phyloP scores from a whole-genome alignment of 2,329 filamentous ascomycete genomes.

The Sporothrix phasma region DNA sequence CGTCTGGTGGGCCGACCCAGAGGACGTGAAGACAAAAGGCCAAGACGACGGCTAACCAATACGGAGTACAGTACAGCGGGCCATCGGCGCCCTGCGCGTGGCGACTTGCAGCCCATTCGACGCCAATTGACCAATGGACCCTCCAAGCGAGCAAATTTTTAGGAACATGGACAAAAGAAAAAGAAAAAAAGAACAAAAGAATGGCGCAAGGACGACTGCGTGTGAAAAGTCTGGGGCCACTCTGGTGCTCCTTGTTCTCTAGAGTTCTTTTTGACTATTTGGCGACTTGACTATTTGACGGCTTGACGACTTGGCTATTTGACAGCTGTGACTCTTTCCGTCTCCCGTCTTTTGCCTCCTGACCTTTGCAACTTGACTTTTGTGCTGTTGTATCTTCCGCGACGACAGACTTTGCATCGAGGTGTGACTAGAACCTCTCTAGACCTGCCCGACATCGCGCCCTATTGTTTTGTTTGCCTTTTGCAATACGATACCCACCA shows the following conservation, averaged over 20 bases:
- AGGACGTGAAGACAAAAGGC: neutral
- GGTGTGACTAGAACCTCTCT: conserved; percentile 19
- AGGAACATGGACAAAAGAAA: neutral
- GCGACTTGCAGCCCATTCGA: neutral
- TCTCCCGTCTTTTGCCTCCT: neutral
- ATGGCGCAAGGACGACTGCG: neutral
- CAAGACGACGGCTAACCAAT: neutral
- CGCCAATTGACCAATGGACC: neutral
- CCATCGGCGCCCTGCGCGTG: conserved; percentile 1
- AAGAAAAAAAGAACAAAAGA: neutral
- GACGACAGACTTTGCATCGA: conserved; percentile 21
- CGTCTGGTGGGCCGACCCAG: neutral
- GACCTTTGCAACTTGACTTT: neutral
- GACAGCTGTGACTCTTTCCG: conserved; percentile 15
- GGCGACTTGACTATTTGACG: too few relatives aligned
- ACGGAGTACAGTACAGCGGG: too few relatives aligned
- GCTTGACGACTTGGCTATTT: too few relatives aligned
- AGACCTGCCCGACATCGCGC: neutral
- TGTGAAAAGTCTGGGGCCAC: conserved; percentile 3
- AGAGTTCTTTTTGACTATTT: neutral
- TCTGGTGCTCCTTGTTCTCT: neutral
- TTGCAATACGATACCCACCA: neutral
- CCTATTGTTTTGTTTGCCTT: neutral
- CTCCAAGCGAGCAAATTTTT: neutral
- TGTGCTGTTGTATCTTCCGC: neutral